Evolutionary conservation across 352 stramenopile species (phyloP).

Genomic region (Poterioochromonas sp.): DNA sequence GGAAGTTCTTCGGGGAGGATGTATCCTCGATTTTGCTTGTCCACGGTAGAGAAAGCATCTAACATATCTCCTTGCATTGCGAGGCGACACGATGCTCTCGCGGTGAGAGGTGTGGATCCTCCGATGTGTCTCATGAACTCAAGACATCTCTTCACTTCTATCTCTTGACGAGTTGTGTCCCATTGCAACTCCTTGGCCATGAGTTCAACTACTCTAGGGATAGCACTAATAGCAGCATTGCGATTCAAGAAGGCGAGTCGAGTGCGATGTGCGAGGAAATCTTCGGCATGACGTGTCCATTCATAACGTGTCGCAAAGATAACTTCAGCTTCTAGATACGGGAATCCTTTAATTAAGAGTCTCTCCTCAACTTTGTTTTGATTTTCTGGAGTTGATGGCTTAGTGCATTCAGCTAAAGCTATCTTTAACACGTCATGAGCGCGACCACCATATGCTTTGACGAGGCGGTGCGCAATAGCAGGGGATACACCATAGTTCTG

Average conservation of each 20-base stretch:
- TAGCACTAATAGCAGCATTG: conserved; percentile 57
- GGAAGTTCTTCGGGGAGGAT: neutral
- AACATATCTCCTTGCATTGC: neutral
- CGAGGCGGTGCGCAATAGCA: conserved; percentile 84
- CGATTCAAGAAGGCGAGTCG: conserved; percentile 83
- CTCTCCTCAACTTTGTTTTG: conserved; percentile 55
- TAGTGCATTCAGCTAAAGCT: conserved; percentile 57
- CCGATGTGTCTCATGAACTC: conserved; percentile 28
- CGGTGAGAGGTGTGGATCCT: neutral
- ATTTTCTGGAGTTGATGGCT: neutral
- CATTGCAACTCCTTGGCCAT: conserved; percentile 78
- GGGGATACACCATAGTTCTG: conserved; percentile 75
- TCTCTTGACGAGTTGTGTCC: conserved; percentile 31
- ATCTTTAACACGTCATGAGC: conserved; percentile 87
- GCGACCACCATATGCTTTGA: conserved; percentile 87
- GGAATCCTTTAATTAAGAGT: conserved; percentile 80
- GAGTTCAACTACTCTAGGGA: conserved; percentile 76
- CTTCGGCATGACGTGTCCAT: conserved; percentile 80
- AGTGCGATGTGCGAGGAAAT: conserved; percentile 79
- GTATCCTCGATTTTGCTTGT: neutral
- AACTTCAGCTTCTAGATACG: conserved; percentile 86
- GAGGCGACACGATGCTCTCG: neutral
- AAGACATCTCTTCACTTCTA: neutral
- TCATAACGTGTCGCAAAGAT: conserved; percentile 66
- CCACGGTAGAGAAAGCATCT: neutral